These are phyloP conservation scores for Trichoderma gamsii DNA, from an alignment of 495 filamentous ascomycete genomes.

Conservation along the genomic window DNA sequence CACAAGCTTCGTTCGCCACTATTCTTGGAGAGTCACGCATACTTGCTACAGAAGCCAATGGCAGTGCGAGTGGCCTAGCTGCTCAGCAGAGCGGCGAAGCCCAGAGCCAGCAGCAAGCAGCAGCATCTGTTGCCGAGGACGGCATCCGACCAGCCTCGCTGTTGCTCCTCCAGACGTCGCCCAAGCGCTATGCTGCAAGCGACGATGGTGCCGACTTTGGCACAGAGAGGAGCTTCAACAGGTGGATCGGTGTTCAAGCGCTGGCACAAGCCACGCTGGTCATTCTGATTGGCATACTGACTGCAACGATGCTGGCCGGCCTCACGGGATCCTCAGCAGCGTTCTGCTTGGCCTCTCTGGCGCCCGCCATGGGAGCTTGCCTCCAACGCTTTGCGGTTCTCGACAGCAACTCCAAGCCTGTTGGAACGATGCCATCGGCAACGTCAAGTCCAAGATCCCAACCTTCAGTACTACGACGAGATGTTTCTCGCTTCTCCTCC, in stretches of 20 bases:
- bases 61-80: neutral
- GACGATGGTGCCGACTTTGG: neutral
- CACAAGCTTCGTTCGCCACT: neutral
- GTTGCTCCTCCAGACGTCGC: neutral
- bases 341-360: neutral
- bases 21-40: neutral
- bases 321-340: neutral
- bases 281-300: neutral
- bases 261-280: neutral
- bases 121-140: neutral
- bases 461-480: neutral
- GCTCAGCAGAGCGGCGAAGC: neutral
- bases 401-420: neutral
- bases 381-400: neutral
- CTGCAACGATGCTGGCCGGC: neutral
- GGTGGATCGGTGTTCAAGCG: neutral
- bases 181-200: neutral
- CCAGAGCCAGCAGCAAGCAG: neutral
- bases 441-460: slow-evolving; percentile 4
- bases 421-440: neutral
- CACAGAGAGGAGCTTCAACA: neutral
- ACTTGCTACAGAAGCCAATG: neutral
- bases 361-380: neutral
- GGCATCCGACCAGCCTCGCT: neutral
- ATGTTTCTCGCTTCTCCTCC: neutral